These are phyloP conservation scores for Quercus variabilis DNA, from an alignment of 306 rosid genomes.

Conservation along the genomic window DNA sequence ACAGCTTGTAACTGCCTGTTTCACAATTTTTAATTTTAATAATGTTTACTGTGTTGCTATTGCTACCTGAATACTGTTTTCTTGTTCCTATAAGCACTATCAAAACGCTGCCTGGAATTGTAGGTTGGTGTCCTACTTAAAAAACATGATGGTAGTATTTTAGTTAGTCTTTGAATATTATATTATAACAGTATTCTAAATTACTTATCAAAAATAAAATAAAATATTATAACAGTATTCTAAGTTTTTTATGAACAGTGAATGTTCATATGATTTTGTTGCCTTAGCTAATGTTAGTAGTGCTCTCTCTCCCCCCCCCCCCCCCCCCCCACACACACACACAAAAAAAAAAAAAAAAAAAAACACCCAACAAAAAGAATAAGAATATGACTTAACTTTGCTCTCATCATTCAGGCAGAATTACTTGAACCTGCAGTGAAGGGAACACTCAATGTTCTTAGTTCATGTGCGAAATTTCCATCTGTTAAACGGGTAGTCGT, in stretches of 20 bases:
- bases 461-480: constrained; percentile 26
- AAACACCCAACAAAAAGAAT: no score
- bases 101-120: background rate
- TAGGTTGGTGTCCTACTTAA: background rate
- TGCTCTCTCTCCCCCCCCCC: background rate
- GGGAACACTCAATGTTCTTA: constrained; percentile 58
- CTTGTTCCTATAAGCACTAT: background rate
- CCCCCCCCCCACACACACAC: no score
- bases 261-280: background rate
- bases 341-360: no score
- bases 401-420: constrained; percentile 35
- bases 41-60: background rate
- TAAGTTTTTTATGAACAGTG: background rate
- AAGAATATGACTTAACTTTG: background rate
- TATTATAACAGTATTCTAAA: background rate
- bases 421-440: constrained; percentile 55
- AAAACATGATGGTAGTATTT: background rate
- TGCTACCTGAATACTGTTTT: background rate
- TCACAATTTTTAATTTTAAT: background rate
- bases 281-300: background rate
- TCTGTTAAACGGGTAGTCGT: constrained; percentile 48
- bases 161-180: background rate
- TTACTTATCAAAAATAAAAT: background rate
- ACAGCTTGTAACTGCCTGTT: background rate
- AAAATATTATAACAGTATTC: background rate